Percentiles rank a stretch among this genome's conserved stretches.
Conservation (phyloP, 495 filamentous ascomycete genomes). For the Neurospora sp. region DNA sequence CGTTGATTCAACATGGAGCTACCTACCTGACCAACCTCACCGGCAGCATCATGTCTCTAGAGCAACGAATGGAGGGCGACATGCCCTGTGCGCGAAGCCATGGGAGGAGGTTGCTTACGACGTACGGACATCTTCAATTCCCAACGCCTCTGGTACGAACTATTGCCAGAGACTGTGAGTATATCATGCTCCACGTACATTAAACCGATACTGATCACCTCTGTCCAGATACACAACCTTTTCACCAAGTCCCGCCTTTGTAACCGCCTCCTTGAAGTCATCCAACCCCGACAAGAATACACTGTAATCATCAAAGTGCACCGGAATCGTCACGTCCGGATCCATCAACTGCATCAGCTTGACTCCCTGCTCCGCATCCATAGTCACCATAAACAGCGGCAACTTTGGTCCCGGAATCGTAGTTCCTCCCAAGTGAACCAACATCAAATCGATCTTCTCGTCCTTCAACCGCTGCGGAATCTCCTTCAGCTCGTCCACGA, state of each 20-base stretch:
- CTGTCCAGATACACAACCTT: slow-evolving; percentile 54
- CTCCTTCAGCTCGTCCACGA: slow-evolving; percentile 50
- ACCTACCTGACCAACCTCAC: background rate
- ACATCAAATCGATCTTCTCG: slow-evolving; percentile 55
- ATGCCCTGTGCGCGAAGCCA: no score
- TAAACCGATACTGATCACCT: slow-evolving; percentile 47
- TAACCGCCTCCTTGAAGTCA: slow-evolving; percentile 50
- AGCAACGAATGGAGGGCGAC: no score
- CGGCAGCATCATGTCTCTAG: background rate
- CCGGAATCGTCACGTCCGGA: slow-evolving; percentile 56
- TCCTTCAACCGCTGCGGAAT: slow-evolving; percentile 37
- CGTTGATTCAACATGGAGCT: background rate
- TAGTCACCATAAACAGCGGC: slow-evolving; percentile 59
- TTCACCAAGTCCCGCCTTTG: slow-evolving; percentile 37
- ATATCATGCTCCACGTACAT: slow-evolving; percentile 18
- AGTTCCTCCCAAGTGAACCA: slow-evolving; percentile 57
- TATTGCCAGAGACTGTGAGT: no score
- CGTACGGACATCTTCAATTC: no score
- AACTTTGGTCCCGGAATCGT: slow-evolving; percentile 48
- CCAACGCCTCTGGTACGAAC: no score
- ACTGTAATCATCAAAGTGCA: slow-evolving; percentile 62
- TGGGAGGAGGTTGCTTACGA: no score
- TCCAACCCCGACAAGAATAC: slow-evolving; percentile 48
- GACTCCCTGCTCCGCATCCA: slow-evolving; percentile 57
- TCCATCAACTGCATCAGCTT: slow-evolving; percentile 49